Conservation (phyloP, 345 rosid genomes). For the Syzygium grande region DNA sequence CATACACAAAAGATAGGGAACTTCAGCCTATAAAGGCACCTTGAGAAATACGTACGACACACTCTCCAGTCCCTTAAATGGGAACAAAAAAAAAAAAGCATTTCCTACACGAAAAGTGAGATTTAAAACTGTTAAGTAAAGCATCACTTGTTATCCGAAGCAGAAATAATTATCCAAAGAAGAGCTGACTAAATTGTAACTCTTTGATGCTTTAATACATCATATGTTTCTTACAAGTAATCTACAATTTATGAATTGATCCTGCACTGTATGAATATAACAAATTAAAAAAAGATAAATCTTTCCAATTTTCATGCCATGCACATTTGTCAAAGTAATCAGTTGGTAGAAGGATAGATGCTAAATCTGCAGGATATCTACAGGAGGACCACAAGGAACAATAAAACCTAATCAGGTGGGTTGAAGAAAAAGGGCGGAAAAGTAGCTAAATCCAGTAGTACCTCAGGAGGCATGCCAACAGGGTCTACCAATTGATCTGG, state of each 20-base stretch:
- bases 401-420: background rate
- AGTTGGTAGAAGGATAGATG: background rate
- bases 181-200: background rate
- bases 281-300: background rate
- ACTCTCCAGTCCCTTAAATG: background rate
- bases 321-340: background rate
- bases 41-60: background rate
- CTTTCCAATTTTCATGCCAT: background rate
- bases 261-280: background rate
- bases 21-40: background rate
- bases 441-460: slow-evolving; percentile 11
- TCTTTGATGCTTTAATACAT: background rate
- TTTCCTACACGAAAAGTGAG: background rate
- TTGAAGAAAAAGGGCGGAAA: background rate
- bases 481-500: slow-evolving; percentile 47
- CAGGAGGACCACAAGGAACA: background rate
- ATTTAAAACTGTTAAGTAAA: background rate
- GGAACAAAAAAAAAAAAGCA: background rate
- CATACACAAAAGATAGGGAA: background rate
- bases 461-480: slow-evolving; percentile 91
- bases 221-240: background rate
- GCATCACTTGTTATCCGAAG: background rate
- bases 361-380: background rate
- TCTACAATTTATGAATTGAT: background rate
- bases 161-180: background rate